Base-by-base conservation (phyloP, 139 green algal species). In the Choricystis sp. region DNA sequence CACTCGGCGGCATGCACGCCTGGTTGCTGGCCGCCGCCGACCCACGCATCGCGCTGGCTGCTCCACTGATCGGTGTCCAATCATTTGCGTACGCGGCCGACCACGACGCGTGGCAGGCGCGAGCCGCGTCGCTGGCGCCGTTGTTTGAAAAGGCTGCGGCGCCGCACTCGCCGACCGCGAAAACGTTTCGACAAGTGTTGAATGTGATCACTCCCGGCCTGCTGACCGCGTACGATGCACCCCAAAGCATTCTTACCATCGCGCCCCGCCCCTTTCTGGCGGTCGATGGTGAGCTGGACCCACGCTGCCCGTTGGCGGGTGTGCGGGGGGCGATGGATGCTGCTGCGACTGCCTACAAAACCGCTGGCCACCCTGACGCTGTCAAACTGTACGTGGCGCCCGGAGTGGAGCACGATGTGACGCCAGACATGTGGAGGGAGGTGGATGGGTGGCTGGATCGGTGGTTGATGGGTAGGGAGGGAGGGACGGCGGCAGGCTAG, bases 11-110 rank as follows among this genome's bases (percentile, higher is more conserved):
- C 55, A 88, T 86, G 75, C 70, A 81, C 59, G 66, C 80, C 9
- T 88, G 80, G 84, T 75, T 91, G 62, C 19, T 55, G 2, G 70
- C 75, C 3, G 77, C 64, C 14, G 59, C 66, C 0, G 84, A 91
- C 57, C 31, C 64, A 2, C 75, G 84, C n/a, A 55, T 91, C 1
- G 63, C 74, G 1, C 72, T 49, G 14, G 77, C 67, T 2, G 81
- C 81, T n/a, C 77, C 84, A 4, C 62, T 90, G 48, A 79, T 78
- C 40, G 84, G 83, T 0, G 73, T 90, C 40, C 83, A 89, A 69
- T 57, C 67, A 49, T 88, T 85, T 52, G 24, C 56, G 29, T 88
- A 69, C 66, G 66, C 20, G 67, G 20, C 24, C n/a, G 19, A 22
- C 24, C 24, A 4, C n/a, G 56, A 26, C 23, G 29, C 22, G 21